Conservation (phyloP, 202 grass and related monocot species). For the Hordeum pubiflorum region DNA sequence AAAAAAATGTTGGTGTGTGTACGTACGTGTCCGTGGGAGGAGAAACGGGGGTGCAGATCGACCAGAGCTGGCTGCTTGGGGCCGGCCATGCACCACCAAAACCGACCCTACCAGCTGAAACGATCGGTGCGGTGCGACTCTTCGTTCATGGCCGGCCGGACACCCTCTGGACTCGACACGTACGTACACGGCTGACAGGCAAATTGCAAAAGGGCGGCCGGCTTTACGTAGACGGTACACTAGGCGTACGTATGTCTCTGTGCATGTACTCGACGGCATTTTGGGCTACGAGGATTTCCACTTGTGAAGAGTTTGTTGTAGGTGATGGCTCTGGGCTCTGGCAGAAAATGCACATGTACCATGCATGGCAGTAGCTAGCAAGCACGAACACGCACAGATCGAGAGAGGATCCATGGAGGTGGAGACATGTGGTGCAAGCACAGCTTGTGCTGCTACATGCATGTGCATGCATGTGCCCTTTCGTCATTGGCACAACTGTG, state of each 20-base stretch:
- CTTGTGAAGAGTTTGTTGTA: conserved; percentile 1
- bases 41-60: conserved; percentile 10
- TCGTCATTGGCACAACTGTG: neutral
- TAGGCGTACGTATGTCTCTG: neutral
- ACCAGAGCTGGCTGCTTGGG: conserved; percentile 24
- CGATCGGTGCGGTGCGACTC: neutral
- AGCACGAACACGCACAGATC: neutral
- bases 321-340: conserved; percentile 22
- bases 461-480: conserved; percentile 7
- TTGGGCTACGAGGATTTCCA: conserved; percentile 28
- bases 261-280: conserved; percentile 19
- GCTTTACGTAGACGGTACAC: conserved; percentile 59
- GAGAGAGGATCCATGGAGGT: neutral
- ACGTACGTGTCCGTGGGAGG: conserved; percentile 21
- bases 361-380: neutral
- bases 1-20: too few relatives aligned
- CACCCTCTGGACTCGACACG: conserved; percentile 21
- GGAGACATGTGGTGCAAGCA: conserved; percentile 19
- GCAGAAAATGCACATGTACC: conserved; percentile 12
- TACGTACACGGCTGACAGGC: neutral
- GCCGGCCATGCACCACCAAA: neutral
- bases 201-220: neutral
- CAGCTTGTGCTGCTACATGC: neutral
- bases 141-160: neutral
- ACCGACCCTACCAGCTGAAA: conserved; percentile 15